Base-by-base conservation (phyloP, 768 basidiomycete species). In the Hygrocybe coccinea region DNA sequence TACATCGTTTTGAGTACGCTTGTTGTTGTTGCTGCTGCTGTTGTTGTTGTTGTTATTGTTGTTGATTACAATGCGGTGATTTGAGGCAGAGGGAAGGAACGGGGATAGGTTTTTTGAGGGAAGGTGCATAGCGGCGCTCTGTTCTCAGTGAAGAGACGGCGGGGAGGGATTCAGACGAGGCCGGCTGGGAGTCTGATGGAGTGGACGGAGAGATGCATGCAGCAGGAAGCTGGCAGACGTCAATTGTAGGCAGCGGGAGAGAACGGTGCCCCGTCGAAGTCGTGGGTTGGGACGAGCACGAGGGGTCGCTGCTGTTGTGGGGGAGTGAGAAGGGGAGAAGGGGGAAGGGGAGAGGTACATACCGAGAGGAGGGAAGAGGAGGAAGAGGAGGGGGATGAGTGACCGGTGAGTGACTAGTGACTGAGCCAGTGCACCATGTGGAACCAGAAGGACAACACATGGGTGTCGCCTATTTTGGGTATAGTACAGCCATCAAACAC, bases 141-240 rank as follows among this genome's bases (percentile, higher is more conserved):
- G 65, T 67, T 64, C 68, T 68, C 59, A 65, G 59, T 56, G 56
- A 49, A 62, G 63, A 62, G 71, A 53, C 59, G 60, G 64, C 50
- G 64, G 61, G 49, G 55, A 56, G 65, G 68, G 58, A 71, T 74
- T 77, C 80, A 81, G 81, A 80, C 80, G 73, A 79, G 82, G 78
- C 81, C 79, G 68, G 77, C 78, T 79, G 72, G 64, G 67, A 74
- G 76, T 77, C 78, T 79, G 79, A 75, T 72, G 65, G 67, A 66
- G 65, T 61, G 61, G 63, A 65, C 67, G 69, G 66, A 66, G 66
- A 61, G 65, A 74, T 68, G 65, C 75, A 78, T 78, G 67, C 76
- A 78, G 70, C 50, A 52, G 62, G 52, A 49, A 29, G 49, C 56
- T 49, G 34, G 48, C 10, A n/a, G 25, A 35, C 17, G n/a, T n/a